Conservation (phyloP, 352 stramenopile species). For the Globisporangium okanoganense region DNA sequence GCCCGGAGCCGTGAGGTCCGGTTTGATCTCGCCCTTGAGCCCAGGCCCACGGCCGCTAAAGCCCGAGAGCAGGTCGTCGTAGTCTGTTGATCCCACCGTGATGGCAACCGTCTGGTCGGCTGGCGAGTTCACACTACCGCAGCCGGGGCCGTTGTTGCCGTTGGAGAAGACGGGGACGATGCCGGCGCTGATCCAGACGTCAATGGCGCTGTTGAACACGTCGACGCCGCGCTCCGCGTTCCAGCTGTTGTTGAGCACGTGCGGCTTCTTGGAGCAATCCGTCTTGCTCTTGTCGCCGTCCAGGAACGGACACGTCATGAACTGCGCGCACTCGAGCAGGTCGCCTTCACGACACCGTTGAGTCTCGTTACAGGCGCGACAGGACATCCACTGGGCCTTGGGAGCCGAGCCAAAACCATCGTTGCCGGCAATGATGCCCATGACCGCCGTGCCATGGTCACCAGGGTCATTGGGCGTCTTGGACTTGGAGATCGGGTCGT, state of each 20-base stretch:
- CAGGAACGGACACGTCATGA: conserved; percentile 35
- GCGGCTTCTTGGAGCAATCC: conserved; percentile 40
- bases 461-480: conserved; percentile 26
- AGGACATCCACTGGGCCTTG: conserved; percentile 35
- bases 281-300: conserved; percentile 18
- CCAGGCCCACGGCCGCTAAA: conserved; percentile 38
- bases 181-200: conserved; percentile 45
- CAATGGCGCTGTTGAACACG: conserved; percentile 24
- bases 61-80: conserved; percentile 23
- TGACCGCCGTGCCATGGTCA: conserved; percentile 33
- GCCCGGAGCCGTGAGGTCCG: conserved; percentile 35
- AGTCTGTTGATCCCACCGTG: conserved; percentile 43
- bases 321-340: conserved; percentile 42
- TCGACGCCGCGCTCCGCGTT: conserved; percentile 34
- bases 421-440: conserved; percentile 29
- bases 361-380: conserved; percentile 29
- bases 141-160: conserved; percentile 40
- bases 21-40: conserved; percentile 34
- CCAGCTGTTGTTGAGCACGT: conserved; percentile 69
- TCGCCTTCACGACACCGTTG: conserved; percentile 30
- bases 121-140: conserved; percentile 32
- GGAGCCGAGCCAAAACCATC: conserved; percentile 34
- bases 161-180: conserved; percentile 56
- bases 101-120: conserved; percentile 33
- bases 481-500: conserved; percentile 31